Conservation (phyloP, 768 basidiomycete species). For the Cystofilobasidium bisporidii region DNA sequence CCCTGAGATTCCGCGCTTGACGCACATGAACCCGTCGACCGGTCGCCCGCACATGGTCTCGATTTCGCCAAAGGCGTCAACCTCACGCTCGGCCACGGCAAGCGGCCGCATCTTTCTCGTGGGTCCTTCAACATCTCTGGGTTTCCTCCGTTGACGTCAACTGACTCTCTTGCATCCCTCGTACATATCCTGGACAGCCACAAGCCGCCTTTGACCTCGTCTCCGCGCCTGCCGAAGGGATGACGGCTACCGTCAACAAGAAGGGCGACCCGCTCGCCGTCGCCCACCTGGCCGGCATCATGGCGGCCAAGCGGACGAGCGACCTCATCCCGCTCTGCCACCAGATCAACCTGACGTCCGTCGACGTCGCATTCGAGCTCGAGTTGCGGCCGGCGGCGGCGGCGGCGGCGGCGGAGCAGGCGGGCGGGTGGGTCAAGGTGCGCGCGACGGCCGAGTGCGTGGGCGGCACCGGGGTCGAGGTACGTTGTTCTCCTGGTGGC, state of each 20-base stretch:
- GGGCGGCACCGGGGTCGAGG: constrained; percentile 74
- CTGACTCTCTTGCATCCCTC: constrained; percentile 37
- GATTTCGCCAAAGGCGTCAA: constrained; percentile 54
- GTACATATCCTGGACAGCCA: neutral
- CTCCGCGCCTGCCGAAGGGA: neutral
- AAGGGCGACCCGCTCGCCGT: constrained; percentile 40
- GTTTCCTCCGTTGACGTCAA: too few species aligned
- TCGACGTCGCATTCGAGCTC: constrained; percentile 51
- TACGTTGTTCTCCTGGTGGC: too few species aligned
- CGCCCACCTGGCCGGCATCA: constrained; percentile 71
- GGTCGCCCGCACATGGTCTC: constrained; percentile 80
- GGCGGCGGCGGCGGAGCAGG: neutral
- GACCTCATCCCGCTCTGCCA: constrained; percentile 82
- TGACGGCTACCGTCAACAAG: constrained; percentile 23
- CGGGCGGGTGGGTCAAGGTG: constrained; percentile 51
- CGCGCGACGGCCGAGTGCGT: constrained; percentile 61
- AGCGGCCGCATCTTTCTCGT: constrained; percentile 63
- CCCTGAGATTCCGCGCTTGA: constrained; percentile 44
- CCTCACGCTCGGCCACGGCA: constrained; percentile 63
- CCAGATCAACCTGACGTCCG: constrained; percentile 61
- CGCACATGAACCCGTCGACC: constrained; percentile 56
- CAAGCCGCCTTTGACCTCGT: constrained; percentile 23
- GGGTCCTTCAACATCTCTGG: constrained; percentile 54
- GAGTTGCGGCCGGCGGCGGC: constrained; percentile 37
- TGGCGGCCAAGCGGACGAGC: constrained; percentile 74